phyloP scores from a whole-genome alignment of 306 rosid species.

The Cucumis cinereus region DNA sequence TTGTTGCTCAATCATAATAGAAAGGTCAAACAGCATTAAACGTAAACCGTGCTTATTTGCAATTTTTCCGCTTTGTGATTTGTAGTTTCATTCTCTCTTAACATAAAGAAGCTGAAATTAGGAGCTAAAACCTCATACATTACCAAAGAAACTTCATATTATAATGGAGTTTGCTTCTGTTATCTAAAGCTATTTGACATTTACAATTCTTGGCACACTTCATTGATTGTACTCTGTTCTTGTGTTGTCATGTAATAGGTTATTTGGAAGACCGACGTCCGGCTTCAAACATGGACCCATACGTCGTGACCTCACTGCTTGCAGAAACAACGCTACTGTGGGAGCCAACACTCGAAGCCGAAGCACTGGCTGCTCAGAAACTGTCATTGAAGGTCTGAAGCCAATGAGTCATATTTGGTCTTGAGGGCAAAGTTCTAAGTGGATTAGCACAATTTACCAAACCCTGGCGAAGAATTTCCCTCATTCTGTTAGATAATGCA shows the following conservation, averaged over 20 bases:
- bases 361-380: conserved; percentile 97
- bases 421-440: background rate
- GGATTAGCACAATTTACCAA: background rate
- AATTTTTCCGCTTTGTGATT: background rate
- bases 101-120: background rate
- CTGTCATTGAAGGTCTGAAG: conserved; percentile 57
- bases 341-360: conserved; percentile 95
- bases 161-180: background rate
- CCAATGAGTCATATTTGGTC: background rate
- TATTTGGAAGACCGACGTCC: conserved; percentile 99
- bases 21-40: background rate
- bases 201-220: background rate
- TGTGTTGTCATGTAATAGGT: conserved; percentile 31
- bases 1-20: background rate
- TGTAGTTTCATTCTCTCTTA: background rate
- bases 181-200: background rate
- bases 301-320: conserved; percentile 60
- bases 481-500: conserved; percentile 29
- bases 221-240: conserved; percentile 2
- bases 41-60: background rate
- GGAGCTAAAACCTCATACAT: background rate
- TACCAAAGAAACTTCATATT: background rate
- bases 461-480: conserved; percentile 13
- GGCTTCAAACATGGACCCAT: conserved; percentile 99
- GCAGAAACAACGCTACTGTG: conserved; percentile 80